Evolutionary conservation across 495 filamentous ascomycete genomes (phyloP), one percentile per base, ranked within the genome.

Genomic region (Parachaetomium inaequale): DNA sequence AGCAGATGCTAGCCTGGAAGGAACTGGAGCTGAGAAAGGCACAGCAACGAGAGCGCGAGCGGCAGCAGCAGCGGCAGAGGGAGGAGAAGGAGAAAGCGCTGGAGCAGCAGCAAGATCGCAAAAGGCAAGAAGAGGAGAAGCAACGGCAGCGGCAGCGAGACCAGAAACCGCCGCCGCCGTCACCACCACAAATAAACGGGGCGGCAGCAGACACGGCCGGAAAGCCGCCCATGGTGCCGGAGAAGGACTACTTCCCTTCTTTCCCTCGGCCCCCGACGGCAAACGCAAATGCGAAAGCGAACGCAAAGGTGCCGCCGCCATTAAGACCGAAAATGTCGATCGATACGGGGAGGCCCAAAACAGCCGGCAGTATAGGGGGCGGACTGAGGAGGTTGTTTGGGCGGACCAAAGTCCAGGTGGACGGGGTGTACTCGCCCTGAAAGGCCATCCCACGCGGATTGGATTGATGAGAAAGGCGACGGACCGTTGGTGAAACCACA

Each of bases 341-440:
- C 21, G 58, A 53, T 21, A 14, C 14, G 0, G 58, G 47, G 8
- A 3, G 32, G 6, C 61, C 61, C 12, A 70, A 68, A 50, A 65
- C 65, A 17, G 42, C 63, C 0, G 58, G 60, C 7, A 63, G 54
- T 17, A 60, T 62, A n/a, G 57, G 55, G 3, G 64, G 69, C 10
- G 66, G 66, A 45, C 36, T 73, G 4, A 63, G 69, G 53, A 62
- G 66, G 57, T 57, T 74, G 1, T 74, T 74, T 61, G 19, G 28
- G n/a, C 47, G 55, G 42, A 10, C 42, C 7, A 46, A 23, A 23
- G n/a, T 14, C 1, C n/a, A 23, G 21, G 42, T n/a, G 2, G 43
- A 36, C 14, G 40, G 17, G 28, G n/a, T 2, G 21, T 31, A 10
- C 12, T 43, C 36, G 7, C 25, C 54, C 46, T 15, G 25, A 8